Base-by-base conservation (phyloP, 2,329 filamentous ascomycete genomes). In the Monilinia fructigena region DNA sequence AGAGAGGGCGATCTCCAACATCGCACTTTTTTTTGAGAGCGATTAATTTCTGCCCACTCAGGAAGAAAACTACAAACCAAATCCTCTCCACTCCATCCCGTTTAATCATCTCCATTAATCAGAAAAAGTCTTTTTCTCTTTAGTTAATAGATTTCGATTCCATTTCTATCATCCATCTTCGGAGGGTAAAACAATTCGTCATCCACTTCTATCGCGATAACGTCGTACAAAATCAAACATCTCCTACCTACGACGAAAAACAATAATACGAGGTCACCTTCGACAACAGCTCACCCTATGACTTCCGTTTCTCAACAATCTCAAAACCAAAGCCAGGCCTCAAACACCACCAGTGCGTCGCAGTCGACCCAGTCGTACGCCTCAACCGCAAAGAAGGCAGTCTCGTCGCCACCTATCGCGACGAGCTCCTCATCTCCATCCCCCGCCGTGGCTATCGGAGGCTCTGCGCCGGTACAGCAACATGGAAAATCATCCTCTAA, bases 401-500 rank as follows among this genome's bases (percentile, higher is more conserved):
- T 82, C 75, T 81, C 84, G 78, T 83, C 84, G 79, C 84, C 86
- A 76, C 77, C 85, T 79, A 82, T 85, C 78, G 85, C 84, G 78
- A 82, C 84, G 77, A 83, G 84, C 77, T 83, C 85, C 71, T 80
- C 80, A 73, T 81, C 78, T 72, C 82, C 84, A 69, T 77, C 82
- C 66, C 82, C 85, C 72, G 76, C 81, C 71, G 80, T 84, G 77
- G 85, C 84, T 76, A 81, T 84, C 76, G 83, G 82, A 76, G 82
- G 82, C 68, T 81, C 83, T 76, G 78, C 80, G 70, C 77, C 82
- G 72, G 77, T 80, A 75, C 79, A 84, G 77, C 83, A 86, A 79
- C 80, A 85, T 85, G 86, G 83, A 73, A 87, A 88, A 77, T 80
- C 85, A 78, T 83, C 86, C 77, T 86, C 89, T 75, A 85, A 85